Conservation (phyloP, 2,329 filamentous ascomycete species). For the Alternaria ethzedia region DNA sequence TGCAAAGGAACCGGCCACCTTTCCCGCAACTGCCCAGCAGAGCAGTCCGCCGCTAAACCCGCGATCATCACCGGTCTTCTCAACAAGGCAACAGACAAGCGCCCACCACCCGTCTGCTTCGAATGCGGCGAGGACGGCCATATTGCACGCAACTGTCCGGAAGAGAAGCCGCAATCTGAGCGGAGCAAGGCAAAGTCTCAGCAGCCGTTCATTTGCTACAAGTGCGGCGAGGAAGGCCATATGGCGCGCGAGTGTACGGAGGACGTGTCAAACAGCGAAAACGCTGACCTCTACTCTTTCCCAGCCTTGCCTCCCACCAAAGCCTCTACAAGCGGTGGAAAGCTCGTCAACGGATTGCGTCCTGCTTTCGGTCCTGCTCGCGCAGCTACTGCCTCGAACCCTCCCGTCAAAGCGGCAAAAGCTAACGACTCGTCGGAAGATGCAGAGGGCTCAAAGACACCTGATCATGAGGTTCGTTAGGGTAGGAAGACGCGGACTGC, state of each 20-base stretch:
- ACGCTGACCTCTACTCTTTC: not conserved
- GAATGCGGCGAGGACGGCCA: slow-evolving; percentile 8
- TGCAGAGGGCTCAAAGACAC: slow-evolving; percentile 22
- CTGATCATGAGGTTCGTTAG: slow-evolving; percentile 17
- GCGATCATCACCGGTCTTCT: not conserved
- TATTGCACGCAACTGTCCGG: slow-evolving; percentile 6
- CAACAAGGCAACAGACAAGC: not conserved
- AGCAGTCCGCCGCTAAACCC: not conserved
- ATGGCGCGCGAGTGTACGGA: slow-evolving; percentile 10
- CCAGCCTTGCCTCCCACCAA: not conserved
- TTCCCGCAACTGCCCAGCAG: not conserved
- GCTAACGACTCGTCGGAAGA: slow-evolving; percentile 11
- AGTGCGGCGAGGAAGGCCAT: slow-evolving; percentile 14
- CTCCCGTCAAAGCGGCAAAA: not conserved
- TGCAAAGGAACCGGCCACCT: not conserved
- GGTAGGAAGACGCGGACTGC: slow-evolving; percentile 23
- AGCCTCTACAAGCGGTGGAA: not conserved
- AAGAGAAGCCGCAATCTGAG: not conserved
- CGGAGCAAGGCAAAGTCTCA: not conserved
- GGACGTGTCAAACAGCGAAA: not conserved
- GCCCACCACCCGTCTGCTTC: not conserved
- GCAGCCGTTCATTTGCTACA: slow-evolving; percentile 17
- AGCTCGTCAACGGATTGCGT: not conserved
- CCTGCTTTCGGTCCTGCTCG: not conserved
- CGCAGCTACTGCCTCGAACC: not conserved